A percentile compares a stretch with the other conserved stretches of the same genome.
Evolutionary conservation across 192 early-diverging fungal genomes (phyloP).

Genomic region (Backusella parvicylindrica): DNA sequence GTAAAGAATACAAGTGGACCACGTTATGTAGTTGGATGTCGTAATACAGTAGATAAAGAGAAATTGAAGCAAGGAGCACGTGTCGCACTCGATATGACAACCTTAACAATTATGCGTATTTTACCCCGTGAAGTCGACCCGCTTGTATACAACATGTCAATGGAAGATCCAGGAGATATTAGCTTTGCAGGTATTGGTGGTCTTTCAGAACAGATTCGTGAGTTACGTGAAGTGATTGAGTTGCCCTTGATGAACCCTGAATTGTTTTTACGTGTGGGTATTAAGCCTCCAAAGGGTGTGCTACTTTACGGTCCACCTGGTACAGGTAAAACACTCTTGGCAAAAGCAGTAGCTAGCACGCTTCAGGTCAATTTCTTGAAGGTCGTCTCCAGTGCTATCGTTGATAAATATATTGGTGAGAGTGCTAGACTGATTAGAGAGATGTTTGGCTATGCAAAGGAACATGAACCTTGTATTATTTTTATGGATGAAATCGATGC

Average conservation of each 20-base stretch:
- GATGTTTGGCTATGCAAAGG: constrained; percentile 98
- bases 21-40: constrained; percentile 96
- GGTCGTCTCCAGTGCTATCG: constrained; percentile 97
- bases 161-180: constrained; percentile 93
- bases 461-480: constrained; percentile 99
- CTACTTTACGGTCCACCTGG: constrained; percentile 95
- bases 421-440: constrained; percentile 95
- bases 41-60: constrained; percentile 90
- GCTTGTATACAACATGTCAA: constrained; percentile 99
- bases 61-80: constrained; percentile 96
- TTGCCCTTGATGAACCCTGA: constrained; percentile 98
- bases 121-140: constrained; percentile 98
- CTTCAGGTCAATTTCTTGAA: constrained; percentile 99
- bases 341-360: constrained; percentile 95
- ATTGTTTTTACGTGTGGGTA: constrained; percentile 94
- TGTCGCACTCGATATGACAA: constrained; percentile 99
- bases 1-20: constrained; percentile 97
- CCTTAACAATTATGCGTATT: constrained; percentile 99
- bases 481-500: constrained; percentile 99
- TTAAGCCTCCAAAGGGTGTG: constrained; percentile 98
- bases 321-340: constrained; percentile 97
- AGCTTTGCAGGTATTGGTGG: constrained; percentile 98
- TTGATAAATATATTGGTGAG: constrained; percentile 99
- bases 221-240: constrained; percentile 98
- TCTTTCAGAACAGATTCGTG: constrained; percentile 93